phyloP scores from a whole-genome alignment of 208 protist species.

The Trypanosoma mega region DNA sequence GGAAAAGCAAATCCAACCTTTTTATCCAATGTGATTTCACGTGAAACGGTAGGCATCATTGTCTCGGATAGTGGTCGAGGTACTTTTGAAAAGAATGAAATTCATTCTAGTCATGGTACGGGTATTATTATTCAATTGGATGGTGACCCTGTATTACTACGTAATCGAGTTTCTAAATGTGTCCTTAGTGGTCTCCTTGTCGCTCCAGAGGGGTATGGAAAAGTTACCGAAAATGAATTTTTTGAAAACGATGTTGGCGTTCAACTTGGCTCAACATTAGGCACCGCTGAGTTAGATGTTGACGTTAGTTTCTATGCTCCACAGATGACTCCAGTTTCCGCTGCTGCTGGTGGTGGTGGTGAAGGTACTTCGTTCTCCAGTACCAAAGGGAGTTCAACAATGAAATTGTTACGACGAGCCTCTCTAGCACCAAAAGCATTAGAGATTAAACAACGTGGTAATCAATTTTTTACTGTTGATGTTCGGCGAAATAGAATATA shows the following conservation, averaged over 20 bases:
- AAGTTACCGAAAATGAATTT: slow-evolving; percentile 55
- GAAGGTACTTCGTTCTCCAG: not conserved
- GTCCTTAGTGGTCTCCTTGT: slow-evolving; percentile 59
- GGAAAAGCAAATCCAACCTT: slow-evolving; percentile 47
- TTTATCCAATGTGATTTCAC: slow-evolving; percentile 43
- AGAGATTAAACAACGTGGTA: not conserved
- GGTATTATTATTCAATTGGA: slow-evolving; percentile 65
- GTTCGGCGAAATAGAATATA: slow-evolving; percentile 58
- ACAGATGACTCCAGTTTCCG: no score
- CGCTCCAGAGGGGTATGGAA: slow-evolving; percentile 46
- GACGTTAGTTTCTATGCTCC: slow-evolving; percentile 34
- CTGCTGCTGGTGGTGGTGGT: not conserved
- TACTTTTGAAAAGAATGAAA: slow-evolving; percentile 47
- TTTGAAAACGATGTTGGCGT: slow-evolving; percentile 75
- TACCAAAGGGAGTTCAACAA: not conserved
- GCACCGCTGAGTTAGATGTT: slow-evolving; percentile 49
- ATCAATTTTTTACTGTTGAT: not conserved
- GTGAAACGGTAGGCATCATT: slow-evolving; percentile 69
- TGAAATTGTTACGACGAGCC: slow-evolving; percentile 2
- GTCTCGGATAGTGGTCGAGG: slow-evolving; percentile 64
- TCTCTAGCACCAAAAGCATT: not conserved
- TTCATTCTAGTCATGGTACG: slow-evolving; percentile 57
- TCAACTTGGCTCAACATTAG: slow-evolving; percentile 61
- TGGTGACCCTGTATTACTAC: slow-evolving; percentile 51
- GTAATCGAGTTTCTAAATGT: slow-evolving; percentile 51